These are phyloP conservation scores for Gossypium herbaceum DNA, from an alignment of 345 rosid genomes.

Conservation along the genomic window DNA sequence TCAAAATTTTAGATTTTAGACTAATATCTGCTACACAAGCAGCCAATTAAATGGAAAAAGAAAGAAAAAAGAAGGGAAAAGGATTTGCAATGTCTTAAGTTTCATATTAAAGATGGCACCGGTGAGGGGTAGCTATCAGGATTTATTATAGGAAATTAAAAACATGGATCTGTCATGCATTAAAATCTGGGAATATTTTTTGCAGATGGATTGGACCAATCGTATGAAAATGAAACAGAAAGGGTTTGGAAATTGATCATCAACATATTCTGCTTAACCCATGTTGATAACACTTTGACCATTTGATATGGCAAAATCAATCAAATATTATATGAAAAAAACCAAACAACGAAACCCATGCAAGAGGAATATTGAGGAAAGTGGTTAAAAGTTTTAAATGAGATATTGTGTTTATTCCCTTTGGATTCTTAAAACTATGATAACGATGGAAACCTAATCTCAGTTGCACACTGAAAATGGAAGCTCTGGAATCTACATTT, in stretches of 20 bases:
- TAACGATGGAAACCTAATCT: slow-evolving; percentile 12
- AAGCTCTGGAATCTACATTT: neutral
- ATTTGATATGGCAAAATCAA: slow-evolving; percentile 11
- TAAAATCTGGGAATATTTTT: slow-evolving; percentile 7
- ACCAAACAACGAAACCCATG: neutral
- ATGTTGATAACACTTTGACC: neutral
- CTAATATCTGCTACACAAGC: neutral
- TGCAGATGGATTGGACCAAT: slow-evolving; percentile 5
- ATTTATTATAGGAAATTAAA: neutral
- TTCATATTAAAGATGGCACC: neutral
- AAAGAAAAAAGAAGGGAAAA: neutral
- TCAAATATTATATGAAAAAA: neutral
- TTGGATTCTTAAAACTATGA: neutral
- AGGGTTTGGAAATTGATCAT: neutral
- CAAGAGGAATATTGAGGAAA: slow-evolving; percentile 5
- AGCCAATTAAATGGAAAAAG: neutral
- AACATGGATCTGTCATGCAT: slow-evolving; percentile 2
- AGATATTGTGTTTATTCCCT: slow-evolving; percentile 5
- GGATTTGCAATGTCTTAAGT: neutral
- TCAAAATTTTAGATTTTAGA: neutral
- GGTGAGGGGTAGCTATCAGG: neutral
- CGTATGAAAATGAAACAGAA: neutral
- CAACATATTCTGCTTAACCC: neutral
- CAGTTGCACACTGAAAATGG: neutral
- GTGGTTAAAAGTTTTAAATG: slow-evolving; percentile 6